A percentile compares a stretch with the other conserved stretches of the same genome.
Evolutionary conservation across 2,329 filamentous ascomycete genomes (phyloP).

Genomic region (Curvularia lunata): DNA sequence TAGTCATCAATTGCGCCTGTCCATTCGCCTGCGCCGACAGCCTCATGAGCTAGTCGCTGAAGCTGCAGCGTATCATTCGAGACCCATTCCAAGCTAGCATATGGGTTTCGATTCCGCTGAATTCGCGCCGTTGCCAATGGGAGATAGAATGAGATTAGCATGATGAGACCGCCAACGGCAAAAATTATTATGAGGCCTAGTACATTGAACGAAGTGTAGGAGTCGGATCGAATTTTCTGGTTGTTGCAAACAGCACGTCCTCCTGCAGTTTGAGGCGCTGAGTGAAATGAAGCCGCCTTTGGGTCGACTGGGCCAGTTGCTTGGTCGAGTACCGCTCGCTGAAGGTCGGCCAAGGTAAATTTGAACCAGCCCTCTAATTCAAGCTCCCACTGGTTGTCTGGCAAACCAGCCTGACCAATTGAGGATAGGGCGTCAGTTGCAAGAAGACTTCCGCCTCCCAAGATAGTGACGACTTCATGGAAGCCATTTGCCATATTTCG

Average conservation of each 20-base stretch:
- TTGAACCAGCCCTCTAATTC: constrained; percentile 44
- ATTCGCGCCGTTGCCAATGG: constrained; percentile 1
- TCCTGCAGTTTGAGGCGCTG: constrained; percentile 10
- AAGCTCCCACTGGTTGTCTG: constrained; percentile 46
- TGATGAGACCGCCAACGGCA: constrained; percentile 23
- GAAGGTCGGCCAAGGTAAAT: constrained; percentile 37
- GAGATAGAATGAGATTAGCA: constrained; percentile 8
- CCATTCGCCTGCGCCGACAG: constrained; percentile 18
- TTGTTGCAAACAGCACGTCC: constrained; percentile 23
- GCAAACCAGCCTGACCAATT: constrained; percentile 27
- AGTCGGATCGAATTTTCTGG: constrained; percentile 29
- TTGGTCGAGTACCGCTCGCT: constrained; percentile 27
- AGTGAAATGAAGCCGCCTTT: constrained; percentile 9
- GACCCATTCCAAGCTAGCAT: constrained; percentile 20
- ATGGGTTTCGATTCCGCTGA: constrained; percentile 6
- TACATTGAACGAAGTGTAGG: constrained; percentile 31
- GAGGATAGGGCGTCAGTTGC: constrained; percentile 19
- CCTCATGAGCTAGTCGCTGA: constrained; percentile 33
- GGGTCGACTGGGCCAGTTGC: constrained; percentile 17
- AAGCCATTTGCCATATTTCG: constrained; percentile 12
- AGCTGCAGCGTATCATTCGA: constrained; percentile 27
- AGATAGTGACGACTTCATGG: constrained; percentile 5
- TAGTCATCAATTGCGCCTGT: constrained; percentile 6
- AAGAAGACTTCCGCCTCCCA: constrained; percentile 13
- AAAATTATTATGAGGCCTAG: constrained; percentile 27